Base-by-base conservation (phyloP, 805 yeast species). In the Nakazawaea populi region DNA sequence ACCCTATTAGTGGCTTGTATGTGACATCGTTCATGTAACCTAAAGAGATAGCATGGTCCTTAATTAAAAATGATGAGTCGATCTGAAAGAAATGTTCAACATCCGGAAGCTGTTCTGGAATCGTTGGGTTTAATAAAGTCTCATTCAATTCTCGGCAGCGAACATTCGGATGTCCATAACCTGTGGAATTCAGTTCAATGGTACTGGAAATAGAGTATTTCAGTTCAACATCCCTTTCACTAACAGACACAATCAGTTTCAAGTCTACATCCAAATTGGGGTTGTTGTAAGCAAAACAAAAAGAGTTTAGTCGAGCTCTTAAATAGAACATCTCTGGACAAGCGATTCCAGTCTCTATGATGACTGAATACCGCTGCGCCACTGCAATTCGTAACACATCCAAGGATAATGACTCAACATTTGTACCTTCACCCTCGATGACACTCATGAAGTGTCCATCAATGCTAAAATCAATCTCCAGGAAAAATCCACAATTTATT, bases 371-470 rank as follows among this genome's bases (percentile, higher is more conserved):
- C 12, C 63, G 46, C 42, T 60, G 62, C 14, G 56, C 59, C 24
- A 57, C 60, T 8, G 60, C 49, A 3, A 60, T 45, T 44, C 53
- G 50, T 4, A 60, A 39, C 30, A 40, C 50, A 43, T 58, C 59
- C 18, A 52, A 42, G 31, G 51, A 49, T 10, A 47, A 31, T 6
- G 81, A 81, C 50, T 77, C 74, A 2, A 81, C 78, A 46, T 72
- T 64, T 10, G 79, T 72, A 31, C 87, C 87, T 59, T 82, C 87
- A 36, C 77, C 71, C 60, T 81, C 88, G 36, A 82, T 75, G 4
- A 82, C 71, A 1, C 77, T 72, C 57, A 82, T 65, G 24, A 65
- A 67, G 60, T 79, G 85, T 55, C 71, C 76, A 58, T 78, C 82
- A 49, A 82, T 68, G 55, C 73, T 75, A 47, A 82, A 64, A 54